Evolutionary conservation across 495 filamentous ascomycete genomes (phyloP).

Genomic region (Penicillium daleae): DNA sequence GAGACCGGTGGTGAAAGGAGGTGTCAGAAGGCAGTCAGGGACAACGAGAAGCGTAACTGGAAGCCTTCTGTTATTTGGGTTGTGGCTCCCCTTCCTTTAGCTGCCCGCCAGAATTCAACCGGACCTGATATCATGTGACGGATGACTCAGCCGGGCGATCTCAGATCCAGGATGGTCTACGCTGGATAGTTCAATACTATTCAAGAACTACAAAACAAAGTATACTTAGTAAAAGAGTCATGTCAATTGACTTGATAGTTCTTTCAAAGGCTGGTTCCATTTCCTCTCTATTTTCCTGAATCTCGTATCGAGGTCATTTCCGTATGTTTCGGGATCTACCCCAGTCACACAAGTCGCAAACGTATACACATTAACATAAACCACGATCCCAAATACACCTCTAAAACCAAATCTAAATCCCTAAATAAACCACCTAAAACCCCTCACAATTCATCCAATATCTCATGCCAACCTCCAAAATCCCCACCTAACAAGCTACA

Average conservation of each 20-base stretch:
- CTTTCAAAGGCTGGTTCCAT: neutral
- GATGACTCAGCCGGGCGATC: slow-evolving; percentile 38
- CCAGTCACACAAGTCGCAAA: neutral
- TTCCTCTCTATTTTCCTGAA: neutral
- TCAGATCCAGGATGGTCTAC: too few relatives aligned
- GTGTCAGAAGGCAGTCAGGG: slow-evolving; percentile 33
- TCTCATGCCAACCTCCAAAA: neutral
- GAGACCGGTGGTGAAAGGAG: slow-evolving; percentile 28
- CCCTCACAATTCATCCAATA: neutral
- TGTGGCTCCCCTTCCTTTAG: slow-evolving; percentile 40
- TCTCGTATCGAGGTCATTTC: neutral
- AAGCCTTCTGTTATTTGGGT: slow-evolving; percentile 36
- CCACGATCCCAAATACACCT: neutral
- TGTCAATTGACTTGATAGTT: neutral
- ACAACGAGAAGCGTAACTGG: slow-evolving; percentile 25
- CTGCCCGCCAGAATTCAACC: slow-evolving; percentile 34
- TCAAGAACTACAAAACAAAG: neutral
- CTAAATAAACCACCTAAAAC: neutral
- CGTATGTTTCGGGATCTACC: neutral
- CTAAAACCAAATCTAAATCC: neutral
- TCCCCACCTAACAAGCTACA: neutral
- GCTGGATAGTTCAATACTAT: neutral
- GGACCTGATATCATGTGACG: slow-evolving; percentile 46
- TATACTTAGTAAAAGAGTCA: neutral
- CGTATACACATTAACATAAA: neutral